phyloP scores from a whole-genome alignment of 352 stramenopile species.

The Phytophthora agathidicida region DNA sequence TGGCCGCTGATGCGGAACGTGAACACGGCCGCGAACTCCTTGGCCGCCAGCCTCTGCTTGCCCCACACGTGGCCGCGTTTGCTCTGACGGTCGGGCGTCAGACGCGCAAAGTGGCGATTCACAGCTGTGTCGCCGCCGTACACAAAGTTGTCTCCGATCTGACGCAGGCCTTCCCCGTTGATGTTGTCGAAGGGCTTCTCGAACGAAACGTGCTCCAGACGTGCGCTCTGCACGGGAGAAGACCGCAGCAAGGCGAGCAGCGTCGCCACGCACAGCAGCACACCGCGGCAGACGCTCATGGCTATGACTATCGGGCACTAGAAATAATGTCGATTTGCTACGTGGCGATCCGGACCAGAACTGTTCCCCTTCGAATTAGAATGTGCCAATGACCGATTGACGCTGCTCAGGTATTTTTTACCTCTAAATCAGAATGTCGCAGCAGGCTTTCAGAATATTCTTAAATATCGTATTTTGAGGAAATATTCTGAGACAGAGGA shows the following conservation, averaged over 20 bases:
- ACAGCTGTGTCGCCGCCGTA: constrained; percentile 68
- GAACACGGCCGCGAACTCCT: constrained; percentile 78
- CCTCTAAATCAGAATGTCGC: too few species aligned
- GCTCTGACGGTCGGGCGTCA: constrained; percentile 83
- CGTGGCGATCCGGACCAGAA: constrained; percentile 19
- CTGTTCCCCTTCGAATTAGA: too few species aligned
- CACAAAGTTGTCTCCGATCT: constrained; percentile 61
- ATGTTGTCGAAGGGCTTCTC: constrained; percentile 85
- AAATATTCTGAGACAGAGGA: too few species aligned
- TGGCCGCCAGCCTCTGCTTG: constrained; percentile 59
- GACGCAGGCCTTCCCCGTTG: constrained; percentile 57
- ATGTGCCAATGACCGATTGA: too few species aligned
- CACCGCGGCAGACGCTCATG: constrained; percentile 27
- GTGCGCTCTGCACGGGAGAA: constrained; percentile 21
- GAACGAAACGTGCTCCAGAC: constrained; percentile 65
- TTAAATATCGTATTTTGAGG: too few species aligned
- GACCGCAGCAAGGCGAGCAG: constrained; percentile 28
- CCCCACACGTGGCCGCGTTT: constrained; percentile 80
- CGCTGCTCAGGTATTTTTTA: too few species aligned
- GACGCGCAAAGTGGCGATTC: constrained; percentile 82
- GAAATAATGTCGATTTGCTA: constrained; percentile 26
- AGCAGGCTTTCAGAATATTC: too few species aligned
- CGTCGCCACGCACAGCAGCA: constrained; percentile 28
- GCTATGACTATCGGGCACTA: too few species aligned
- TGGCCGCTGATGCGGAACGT: constrained; percentile 89